Conservation (phyloP, 768 basidiomycete genomes). For the Saitozyma podzolica region DNA sequence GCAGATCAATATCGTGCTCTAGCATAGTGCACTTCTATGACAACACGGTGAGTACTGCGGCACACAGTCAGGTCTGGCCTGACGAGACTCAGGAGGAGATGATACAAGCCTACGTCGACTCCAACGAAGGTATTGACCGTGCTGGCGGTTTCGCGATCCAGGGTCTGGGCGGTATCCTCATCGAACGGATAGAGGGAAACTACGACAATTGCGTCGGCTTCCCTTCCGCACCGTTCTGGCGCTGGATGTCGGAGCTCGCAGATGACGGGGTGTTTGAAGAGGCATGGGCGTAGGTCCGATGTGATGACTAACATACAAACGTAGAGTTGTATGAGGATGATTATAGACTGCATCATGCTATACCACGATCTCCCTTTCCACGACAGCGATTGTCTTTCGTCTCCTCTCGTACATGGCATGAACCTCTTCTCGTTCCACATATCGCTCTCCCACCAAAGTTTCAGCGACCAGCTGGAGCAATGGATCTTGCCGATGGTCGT, state of each 20-base stretch:
- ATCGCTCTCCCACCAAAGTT: constrained; percentile 17
- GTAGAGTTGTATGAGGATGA: neutral
- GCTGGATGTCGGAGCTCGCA: constrained; percentile 47
- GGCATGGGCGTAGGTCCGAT: constrained; percentile 21
- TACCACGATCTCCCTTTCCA: constrained; percentile 21
- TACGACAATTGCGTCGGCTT: constrained; percentile 88
- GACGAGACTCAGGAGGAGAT: constrained; percentile 48
- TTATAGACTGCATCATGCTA: neutral
- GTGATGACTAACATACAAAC: neutral
- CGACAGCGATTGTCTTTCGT: constrained; percentile 17
- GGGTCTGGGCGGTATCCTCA: constrained; percentile 75
- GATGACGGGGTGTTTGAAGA: constrained; percentile 47
- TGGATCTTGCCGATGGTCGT: constrained; percentile 36
- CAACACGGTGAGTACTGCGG: constrained; percentile 38
- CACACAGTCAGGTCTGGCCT: neutral
- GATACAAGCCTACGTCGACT: constrained; percentile 77
- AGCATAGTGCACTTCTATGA: constrained; percentile 46
- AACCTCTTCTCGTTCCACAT: constrained; percentile 37
- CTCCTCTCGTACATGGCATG: constrained; percentile 29
- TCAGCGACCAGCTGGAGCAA: constrained; percentile 14
- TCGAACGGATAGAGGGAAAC: constrained; percentile 84
- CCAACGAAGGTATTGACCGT: constrained; percentile 78
- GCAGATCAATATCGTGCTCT: constrained; percentile 49
- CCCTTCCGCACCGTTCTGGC: constrained; percentile 65
- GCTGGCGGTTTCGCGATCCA: constrained; percentile 96